Base-by-base conservation (phyloP, 2,329 filamentous ascomycete species). In the Colletotrichum scovillei region DNA sequence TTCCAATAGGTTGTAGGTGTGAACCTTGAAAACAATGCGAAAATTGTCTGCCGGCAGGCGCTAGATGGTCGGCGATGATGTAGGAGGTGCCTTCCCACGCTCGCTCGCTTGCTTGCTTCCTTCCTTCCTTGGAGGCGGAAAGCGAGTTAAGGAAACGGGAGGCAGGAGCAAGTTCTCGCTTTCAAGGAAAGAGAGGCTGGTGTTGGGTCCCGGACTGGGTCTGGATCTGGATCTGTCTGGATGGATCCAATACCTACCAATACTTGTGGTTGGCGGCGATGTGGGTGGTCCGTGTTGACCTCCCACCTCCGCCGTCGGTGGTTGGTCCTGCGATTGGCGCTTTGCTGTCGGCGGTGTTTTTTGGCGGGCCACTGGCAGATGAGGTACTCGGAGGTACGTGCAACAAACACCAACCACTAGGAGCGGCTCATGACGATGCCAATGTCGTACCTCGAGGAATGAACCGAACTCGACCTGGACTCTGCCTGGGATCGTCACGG, bases 271-370 rank as follows among this genome's bases (percentile, higher is more conserved):
- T 30, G 42, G 42, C 42, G 42, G 42, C 42, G 42, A 57, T 63
- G 66, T 56, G 24, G 62, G 62, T 60, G 63, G 67, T 52, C 67
- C 63, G 63, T 67, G 67, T 42, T 19, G 19, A 26, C 24, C 35
- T 22, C n/a, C 6, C 22, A 56, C 53, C 46, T 35, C 49, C 28
- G 49, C 38, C 14, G 6, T 64, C 52, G 24, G 63, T 42, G 52
- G 28, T 57, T 56, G 24, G 63, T 14, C 16, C 46, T 55, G 55
- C 26, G 14, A 26, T 19, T 22, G 28, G 24, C 30, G 42, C 42
- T 49, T 19, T 49, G 19, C 42, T n/a, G 19, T 49, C 19, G 42
- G 42, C 42, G 42, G 42, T 1, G 8, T 11, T n/a, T 49, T 24
- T 7, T 22, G 32, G 42, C 32, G 19, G 57, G 30, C 35, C 35